Evolutionary conservation across 352 stramenopile species (phyloP), one percentile per base, ranked within the genome.

Genomic region (Pythium plurisporium): DNA sequence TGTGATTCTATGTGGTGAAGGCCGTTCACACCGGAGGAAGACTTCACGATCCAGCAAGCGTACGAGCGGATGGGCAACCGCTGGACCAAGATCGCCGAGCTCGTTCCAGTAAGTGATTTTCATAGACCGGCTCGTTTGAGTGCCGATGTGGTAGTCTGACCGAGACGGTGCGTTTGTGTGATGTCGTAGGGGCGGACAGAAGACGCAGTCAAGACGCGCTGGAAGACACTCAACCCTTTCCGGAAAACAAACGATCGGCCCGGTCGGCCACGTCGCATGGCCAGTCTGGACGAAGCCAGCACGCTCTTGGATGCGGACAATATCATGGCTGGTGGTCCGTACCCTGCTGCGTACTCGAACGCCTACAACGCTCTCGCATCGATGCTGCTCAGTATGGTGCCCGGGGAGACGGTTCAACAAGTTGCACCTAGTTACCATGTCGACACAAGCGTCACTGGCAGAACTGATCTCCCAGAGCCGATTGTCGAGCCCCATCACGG

Each of bases 11-110:
- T 47, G 9, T 47, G 23, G 29, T 56, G 2, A 22, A 91, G 82
- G n/a, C 75, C 81, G 9, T 93, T 90, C 57, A 96, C 89, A 3
- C 76, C 76, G 17, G 79, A 96, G 52, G 95, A 99, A 75, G 96
- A 99, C 67, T 72, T 80, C 17, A 84, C 89, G 15, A 97, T 99
- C 41, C 82, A 98, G 45, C 69, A 93, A 59, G 89, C 77, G 6
- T 96, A 97, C 54, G 77, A 91, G 37, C 81, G 80, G 22, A 77
- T 97, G 50, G 96, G 94, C 17, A 98, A 98, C 63, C 88, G 91
- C 38, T 99, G 96, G 96, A 96, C 91, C 12, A 87, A 98, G 46
- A 95, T 97, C 55, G 89, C 89, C 22, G 80, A 91, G 45, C 67
- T 91, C 26, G 62, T 97, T n/a, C 82, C 82, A 12, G 43, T 50